Evolutionary conservation across 129 eudicot genomes (phyloP), one percentile per base, ranked within the genome.

Genomic region (Ambrosia artemisiifolia): DNA sequence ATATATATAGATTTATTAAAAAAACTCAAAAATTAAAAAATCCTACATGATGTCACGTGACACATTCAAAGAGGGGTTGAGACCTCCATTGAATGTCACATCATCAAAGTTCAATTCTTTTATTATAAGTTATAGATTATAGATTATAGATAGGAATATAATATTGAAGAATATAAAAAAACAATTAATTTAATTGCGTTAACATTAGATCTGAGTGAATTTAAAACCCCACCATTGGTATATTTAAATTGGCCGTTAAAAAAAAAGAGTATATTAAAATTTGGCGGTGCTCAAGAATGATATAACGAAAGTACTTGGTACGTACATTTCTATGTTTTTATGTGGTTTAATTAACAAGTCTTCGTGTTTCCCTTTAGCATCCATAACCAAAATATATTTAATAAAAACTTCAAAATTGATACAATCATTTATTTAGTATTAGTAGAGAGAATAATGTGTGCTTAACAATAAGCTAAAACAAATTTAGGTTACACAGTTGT

Each of bases 241-340:
- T 40, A 40, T 3, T 59, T 59, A 11, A 11, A 59, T 24, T 24
- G 28, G 28, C 28, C 28, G 28, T 24, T 24, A 0, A 24, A 24
- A 24, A 24, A 24, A 1, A 24, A 24, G 28, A 24, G 2, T 40
- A 40, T 40, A 40, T 3, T 59, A 28, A 11, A 11, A 59, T 59
- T 5, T 59, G 42, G 9, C 42, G 65, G 65, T 59, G 65, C 12
- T 59, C 18, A 59, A 30, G 38, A 59, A 59, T 28, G 38, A 59
- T 59, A 59, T 11, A 9, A 28, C 5, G 32, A 54, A 28, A 30
- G 65, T 24, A 30, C 40, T 28, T 59, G 65, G 38, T 59, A 59
- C 65, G 65, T 59, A 30, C 65, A 59, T 59, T 35, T 9, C 63
- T 56, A 30, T 59, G 65, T 30, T 59, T 59, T 55, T 9, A 55